Evolutionary conservation across 31 red algal genomes (phyloP).

Genomic region (Bonnemaisonia californica): DNA sequence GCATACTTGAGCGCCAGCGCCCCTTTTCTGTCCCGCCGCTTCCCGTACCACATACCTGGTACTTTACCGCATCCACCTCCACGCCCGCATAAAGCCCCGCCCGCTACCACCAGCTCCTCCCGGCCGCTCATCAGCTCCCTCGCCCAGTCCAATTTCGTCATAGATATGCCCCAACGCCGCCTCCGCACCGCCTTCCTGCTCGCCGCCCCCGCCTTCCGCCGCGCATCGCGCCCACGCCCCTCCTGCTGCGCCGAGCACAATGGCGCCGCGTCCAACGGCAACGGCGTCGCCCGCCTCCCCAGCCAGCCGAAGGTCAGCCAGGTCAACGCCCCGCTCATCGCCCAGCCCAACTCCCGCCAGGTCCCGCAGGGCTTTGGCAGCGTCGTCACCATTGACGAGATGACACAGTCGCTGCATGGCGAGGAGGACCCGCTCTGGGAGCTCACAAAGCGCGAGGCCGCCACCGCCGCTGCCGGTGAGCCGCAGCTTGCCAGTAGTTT

Average conservation of each 20-base stretch:
- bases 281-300: background rate
- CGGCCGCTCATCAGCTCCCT: too few relatives aligned
- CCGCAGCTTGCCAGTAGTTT: slow-evolving; percentile 82
- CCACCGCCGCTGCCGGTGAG: slow-evolving; percentile 77
- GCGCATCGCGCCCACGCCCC: background rate
- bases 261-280: background rate
- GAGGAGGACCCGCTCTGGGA: slow-evolving; percentile 88
- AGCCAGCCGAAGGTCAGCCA: background rate
- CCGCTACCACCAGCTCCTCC: too few relatives aligned
- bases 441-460: slow-evolving; percentile 81
- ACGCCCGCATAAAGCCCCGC: too few relatives aligned
- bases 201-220: background rate
- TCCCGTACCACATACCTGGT: too few relatives aligned
- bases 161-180: slow-evolving; percentile 15
- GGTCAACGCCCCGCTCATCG: background rate
- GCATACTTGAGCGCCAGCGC: too few relatives aligned
- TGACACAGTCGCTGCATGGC: slow-evolving; percentile 73
- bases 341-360: background rate
- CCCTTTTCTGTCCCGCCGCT: too few relatives aligned
- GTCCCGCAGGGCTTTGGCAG: slow-evolving; percentile 77
- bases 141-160: too few relatives aligned
- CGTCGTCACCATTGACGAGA: slow-evolving; percentile 83
- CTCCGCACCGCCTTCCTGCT: slow-evolving; percentile 15
- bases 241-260: background rate
- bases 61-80: too few relatives aligned